Base-by-base conservation (phyloP, 495 filamentous ascomycete species). In the Hypoxylon cercidicola region DNA sequence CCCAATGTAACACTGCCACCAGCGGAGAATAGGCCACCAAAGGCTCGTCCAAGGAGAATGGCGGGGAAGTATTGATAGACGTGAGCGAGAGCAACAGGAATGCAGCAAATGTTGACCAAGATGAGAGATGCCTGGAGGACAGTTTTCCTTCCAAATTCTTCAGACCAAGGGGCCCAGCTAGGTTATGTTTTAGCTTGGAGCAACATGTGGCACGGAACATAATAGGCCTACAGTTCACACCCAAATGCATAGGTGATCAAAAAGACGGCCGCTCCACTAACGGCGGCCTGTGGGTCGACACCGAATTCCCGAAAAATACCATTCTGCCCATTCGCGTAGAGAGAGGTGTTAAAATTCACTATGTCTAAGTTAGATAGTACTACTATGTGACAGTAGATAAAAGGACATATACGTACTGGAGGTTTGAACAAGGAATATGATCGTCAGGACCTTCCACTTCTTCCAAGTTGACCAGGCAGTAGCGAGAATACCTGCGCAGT, bases 1-100 rank as follows among this genome's bases (percentile, higher is more conserved):
- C 90, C 90, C 1, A 94, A 80, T 0, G 90, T 94, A 50, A 94
- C 90, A 11, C 89, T 91, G 37, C 90, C 90, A 19, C 90, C 90
- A 18, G 90, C 90, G 0, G 89, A 89, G 30, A 85, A 89, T 1
- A 93, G 74, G 34, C 90, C 90, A 35, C 90, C 90, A 0, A 94
- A 79, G 3, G 83, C 79, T 40, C 90, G 88, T 23, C 85, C 85
- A 15, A 87, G 85, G 12, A 93, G 70, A 60, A 93, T 81, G 1
- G 86, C 84, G 0, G 75, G 82, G 54, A 88, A 90, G 58, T 83
- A 85, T 10, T 80, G 76, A 43, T 56, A 20, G 64, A 89, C 90
- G 8, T 81, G 82, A 0, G 89, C 89, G 20, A 93, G 62, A 0
- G 83, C 90, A 32, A 89, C 89, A 7, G 88, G 89, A 19, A 93